These are phyloP conservation scores for Exophiala sp. DNA, from an alignment of 2,329 filamentous ascomycete genomes.

Conservation along the genomic window DNA sequence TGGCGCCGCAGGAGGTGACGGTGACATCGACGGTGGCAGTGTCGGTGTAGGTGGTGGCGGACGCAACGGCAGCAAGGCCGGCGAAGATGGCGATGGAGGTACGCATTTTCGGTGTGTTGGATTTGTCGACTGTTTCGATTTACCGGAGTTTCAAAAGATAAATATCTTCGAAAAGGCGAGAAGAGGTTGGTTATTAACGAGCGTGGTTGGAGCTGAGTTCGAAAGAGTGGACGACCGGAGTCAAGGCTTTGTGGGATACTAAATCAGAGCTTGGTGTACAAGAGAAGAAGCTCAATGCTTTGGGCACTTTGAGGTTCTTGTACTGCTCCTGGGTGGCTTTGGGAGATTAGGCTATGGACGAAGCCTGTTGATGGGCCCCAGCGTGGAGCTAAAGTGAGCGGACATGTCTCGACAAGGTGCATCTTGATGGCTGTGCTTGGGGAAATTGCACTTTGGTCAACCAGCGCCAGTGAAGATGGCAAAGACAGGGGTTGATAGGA, in stretches of 20 bases:
- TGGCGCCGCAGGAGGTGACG: slow-evolving; percentile 60
- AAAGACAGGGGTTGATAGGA: slow-evolving; percentile 6
- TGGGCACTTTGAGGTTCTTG: slow-evolving; percentile 23
- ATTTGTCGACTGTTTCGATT: slow-evolving; percentile 14
- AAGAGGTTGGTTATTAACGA: slow-evolving; percentile 22
- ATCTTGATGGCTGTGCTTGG: slow-evolving; percentile 3
- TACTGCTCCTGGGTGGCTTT: slow-evolving; percentile 14
- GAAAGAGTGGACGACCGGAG: slow-evolving; percentile 31
- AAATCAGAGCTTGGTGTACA: slow-evolving; percentile 26
- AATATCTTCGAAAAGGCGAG: slow-evolving; percentile 10
- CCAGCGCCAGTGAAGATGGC: slow-evolving; percentile 1
- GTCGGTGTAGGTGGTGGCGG: slow-evolving; percentile 40
- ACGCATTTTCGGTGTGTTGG: slow-evolving; percentile 26
- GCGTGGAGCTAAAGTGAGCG: slow-evolving; percentile 10
- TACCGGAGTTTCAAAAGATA: slow-evolving; percentile 19
- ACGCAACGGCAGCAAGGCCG: slow-evolving; percentile 36
- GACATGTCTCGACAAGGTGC: slow-evolving; percentile 2
- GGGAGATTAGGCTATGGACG: slow-evolving; percentile 20
- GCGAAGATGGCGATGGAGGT: slow-evolving; percentile 34
- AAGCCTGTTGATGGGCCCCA: slow-evolving; percentile 1
- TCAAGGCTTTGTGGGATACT: slow-evolving; percentile 25
- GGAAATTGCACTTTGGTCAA: slow-evolving; percentile 13
- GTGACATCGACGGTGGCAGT: slow-evolving; percentile 59
- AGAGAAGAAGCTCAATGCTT: slow-evolving; percentile 11
- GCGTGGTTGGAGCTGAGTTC: slow-evolving; percentile 26